phyloP scores from a whole-genome alignment of 805 yeast genomes.

The Candida ulmi region DNA sequence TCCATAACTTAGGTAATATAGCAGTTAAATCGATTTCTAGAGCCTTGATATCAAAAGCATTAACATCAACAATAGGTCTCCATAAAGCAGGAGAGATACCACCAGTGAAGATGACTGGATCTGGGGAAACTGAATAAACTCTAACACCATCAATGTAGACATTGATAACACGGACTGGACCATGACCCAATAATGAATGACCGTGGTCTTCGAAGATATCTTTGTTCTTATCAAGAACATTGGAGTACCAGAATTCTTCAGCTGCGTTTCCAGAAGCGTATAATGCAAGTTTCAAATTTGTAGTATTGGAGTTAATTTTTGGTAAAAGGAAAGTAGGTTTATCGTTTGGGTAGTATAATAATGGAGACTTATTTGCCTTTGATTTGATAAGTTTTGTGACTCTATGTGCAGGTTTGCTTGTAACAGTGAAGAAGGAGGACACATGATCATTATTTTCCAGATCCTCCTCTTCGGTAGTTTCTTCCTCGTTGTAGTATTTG shows the following conservation, averaged over 20 bases:
- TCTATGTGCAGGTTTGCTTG: slow-evolving; percentile 16
- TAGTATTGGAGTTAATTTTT: slow-evolving; percentile 45
- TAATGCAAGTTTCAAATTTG: slow-evolving; percentile 44
- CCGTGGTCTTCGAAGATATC: slow-evolving; percentile 34
- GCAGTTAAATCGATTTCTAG: slow-evolving; percentile 67
- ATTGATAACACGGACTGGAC: slow-evolving; percentile 65
- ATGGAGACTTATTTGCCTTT: slow-evolving; percentile 33
- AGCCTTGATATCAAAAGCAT: slow-evolving; percentile 71
- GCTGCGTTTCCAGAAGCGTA: slow-evolving; percentile 70
- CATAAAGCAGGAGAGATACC: slow-evolving; percentile 78
- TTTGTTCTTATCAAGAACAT: slow-evolving; percentile 44
- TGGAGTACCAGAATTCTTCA: slow-evolving; percentile 83
- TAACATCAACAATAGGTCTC: slow-evolving; percentile 71
- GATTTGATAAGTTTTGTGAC: slow-evolving; percentile 13
- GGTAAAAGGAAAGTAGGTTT: slow-evolving; percentile 37
- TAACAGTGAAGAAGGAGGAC: slow-evolving; percentile 12
- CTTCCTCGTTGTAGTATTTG: slow-evolving; percentile 38
- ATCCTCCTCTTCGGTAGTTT: slow-evolving; percentile 10
- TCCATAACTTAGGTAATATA: slow-evolving; percentile 65
- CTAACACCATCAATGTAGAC: slow-evolving; percentile 54
- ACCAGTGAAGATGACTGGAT: slow-evolving; percentile 74
- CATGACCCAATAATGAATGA: slow-evolving; percentile 48
- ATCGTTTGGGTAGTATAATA: slow-evolving; percentile 39
- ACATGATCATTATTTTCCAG: slow-evolving; percentile 9
- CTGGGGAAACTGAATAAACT: slow-evolving; percentile 60